Evolutionary conservation across 2,329 filamentous ascomycete genomes (phyloP).

Genomic region (Arthrobotrys megalospora): DNA sequence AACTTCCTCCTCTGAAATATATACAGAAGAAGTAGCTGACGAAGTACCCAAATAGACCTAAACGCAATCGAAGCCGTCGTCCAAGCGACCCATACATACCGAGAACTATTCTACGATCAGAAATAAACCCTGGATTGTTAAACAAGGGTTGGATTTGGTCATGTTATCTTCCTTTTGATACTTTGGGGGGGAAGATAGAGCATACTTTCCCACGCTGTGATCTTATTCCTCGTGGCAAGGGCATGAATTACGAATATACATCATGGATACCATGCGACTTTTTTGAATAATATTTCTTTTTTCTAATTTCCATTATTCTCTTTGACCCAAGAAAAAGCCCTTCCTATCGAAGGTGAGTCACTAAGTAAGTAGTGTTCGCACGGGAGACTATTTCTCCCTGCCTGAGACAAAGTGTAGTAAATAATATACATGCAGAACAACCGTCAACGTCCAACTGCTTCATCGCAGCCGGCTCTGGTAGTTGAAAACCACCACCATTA

Average conservation of each 20-base stretch:
- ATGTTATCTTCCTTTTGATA: too few species aligned
- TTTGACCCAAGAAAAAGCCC: background rate
- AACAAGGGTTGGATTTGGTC: too few species aligned
- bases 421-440: conserved; percentile 45
- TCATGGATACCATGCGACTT: too few species aligned
- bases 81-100: conserved; percentile 85
- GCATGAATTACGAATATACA: too few species aligned
- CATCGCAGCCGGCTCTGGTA: background rate
- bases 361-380: background rate
- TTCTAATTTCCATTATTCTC: too few species aligned
- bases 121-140: background rate
- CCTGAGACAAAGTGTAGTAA: background rate
- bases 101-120: conserved; percentile 82
- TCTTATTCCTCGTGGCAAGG: too few species aligned
- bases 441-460: background rate
- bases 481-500: background rate
- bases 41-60: conserved; percentile 80
- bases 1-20: background rate
- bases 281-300: too few species aligned
- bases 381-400: conserved; percentile 17
- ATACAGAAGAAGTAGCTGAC: too few species aligned
- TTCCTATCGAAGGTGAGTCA: conserved; percentile 2
- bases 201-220: too few species aligned
- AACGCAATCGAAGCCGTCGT: conserved; percentile 83
- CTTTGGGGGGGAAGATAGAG: too few species aligned